A percentile compares a stretch with the other conserved stretches of the same genome.
These are phyloP conservation scores for Myxozyma geophila DNA, from an alignment of 805 yeast genomes.

Conservation along the genomic window DNA sequence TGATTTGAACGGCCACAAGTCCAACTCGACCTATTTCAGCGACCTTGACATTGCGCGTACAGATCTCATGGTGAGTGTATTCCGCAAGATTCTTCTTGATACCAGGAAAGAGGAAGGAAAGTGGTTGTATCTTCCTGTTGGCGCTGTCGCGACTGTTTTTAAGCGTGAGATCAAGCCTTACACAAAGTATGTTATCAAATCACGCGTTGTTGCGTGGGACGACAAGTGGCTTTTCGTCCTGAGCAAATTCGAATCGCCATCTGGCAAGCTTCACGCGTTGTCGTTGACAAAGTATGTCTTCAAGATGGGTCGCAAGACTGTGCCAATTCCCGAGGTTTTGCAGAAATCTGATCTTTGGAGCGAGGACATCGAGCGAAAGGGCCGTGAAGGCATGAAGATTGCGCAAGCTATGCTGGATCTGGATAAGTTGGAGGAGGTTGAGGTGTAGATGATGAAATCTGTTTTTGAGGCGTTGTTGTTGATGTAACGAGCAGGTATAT, in stretches of 20 bases:
- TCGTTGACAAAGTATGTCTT: constrained; percentile 80
- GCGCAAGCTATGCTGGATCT: constrained; percentile 39
- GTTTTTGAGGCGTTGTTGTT: neutral
- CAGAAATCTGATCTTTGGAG: constrained; percentile 56
- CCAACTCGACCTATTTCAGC: constrained; percentile 79
- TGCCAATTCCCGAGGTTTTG: constrained; percentile 61
- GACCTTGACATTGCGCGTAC: constrained; percentile 83
- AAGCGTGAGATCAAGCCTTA: constrained; percentile 75
- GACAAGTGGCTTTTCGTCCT: constrained; percentile 80
- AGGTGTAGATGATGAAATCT: neutral
- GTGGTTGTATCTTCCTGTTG: constrained; percentile 76
- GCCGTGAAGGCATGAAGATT: constrained; percentile 37
- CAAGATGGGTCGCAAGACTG: constrained; percentile 76
- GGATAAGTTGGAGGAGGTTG: constrained; percentile 36
- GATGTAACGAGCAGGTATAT: neutral
- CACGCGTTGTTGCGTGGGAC: constrained; percentile 80
- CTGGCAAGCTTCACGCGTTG: constrained; percentile 54
- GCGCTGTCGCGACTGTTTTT: constrained; percentile 68
- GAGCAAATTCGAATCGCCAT: constrained; percentile 59
- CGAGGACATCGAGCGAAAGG: constrained; percentile 52
- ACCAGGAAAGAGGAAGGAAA: constrained; percentile 48
- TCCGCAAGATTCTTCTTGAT: constrained; percentile 60
- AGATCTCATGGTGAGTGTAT: constrained; percentile 58
- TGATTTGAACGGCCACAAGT: constrained; percentile 85
- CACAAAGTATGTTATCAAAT: constrained; percentile 57